Percentiles rank a stretch among this genome's conserved stretches.
These are phyloP conservation scores for Colletotrichum plurivorum DNA, from an alignment of 2,329 filamentous ascomycete species.

Conservation along the genomic window DNA sequence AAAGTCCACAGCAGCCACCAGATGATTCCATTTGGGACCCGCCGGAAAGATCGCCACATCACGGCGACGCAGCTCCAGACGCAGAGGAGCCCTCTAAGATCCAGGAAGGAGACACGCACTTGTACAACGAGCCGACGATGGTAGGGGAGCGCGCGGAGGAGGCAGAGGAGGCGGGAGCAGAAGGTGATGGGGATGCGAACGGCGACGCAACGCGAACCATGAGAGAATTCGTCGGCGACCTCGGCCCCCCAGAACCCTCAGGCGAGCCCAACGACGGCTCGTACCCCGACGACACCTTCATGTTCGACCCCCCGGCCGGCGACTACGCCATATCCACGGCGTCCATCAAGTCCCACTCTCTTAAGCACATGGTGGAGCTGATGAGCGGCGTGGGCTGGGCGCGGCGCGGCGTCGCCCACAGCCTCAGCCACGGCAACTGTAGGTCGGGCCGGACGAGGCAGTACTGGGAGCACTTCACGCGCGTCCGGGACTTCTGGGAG, in stretches of 20 bases:
- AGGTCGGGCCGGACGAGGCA: constrained; percentile 10
- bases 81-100: not conserved
- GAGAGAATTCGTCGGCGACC: constrained; percentile 1
- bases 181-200: not conserved
- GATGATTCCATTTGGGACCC: not conserved
- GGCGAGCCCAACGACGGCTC: not conserved
- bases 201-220: not conserved
- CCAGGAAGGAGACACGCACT: not conserved
- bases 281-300: constrained; percentile 28
- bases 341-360: not conserved
- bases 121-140: constrained; percentile 31
- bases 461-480: constrained; percentile 19
- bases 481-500: constrained; percentile 16
- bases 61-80: not conserved
- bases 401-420: too few relatives aligned
- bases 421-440: not conserved
- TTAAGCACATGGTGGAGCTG: constrained; percentile 26
- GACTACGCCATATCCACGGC: constrained; percentile 2
- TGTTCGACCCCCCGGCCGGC: constrained; percentile 15
- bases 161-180: not conserved
- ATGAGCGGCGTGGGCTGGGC: constrained; percentile 24
- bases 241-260: constrained; percentile 9
- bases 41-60: not conserved
- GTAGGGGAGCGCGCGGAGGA: not conserved
- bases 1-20: not conserved